Percentiles rank a stretch among this genome's conserved stretches.
These are phyloP conservation scores for Cryptococcus jaspeensis DNA, from an alignment of 1,284 basidiomycete species.

Conservation along the genomic window DNA sequence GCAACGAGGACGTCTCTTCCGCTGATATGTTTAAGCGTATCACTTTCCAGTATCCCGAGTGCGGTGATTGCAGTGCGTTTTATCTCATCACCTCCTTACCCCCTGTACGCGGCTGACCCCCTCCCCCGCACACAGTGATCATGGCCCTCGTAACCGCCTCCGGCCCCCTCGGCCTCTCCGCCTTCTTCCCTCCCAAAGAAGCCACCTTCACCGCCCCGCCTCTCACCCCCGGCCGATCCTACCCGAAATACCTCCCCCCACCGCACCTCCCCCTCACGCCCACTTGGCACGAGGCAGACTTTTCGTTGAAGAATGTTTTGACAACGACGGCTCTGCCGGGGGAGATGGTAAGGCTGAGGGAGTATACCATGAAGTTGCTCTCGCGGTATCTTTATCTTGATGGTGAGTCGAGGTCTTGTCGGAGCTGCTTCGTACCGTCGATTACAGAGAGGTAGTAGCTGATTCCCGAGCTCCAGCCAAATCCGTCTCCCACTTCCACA, in stretches of 20 bases:
- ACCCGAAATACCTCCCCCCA: conserved; percentile 28
- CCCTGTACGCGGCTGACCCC: background rate
- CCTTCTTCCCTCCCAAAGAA: conserved; percentile 52
- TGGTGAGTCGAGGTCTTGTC: conserved; percentile 21
- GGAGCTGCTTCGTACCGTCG: too few relatives aligned
- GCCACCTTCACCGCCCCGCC: conserved; percentile 25
- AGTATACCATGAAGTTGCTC: conserved; percentile 53
- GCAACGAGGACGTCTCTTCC: conserved; percentile 29
- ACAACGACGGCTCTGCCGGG: conserved; percentile 29
- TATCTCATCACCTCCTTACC: background rate
- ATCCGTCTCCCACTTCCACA: conserved; percentile 43
- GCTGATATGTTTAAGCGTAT: conserved; percentile 56
- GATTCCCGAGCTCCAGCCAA: conserved; percentile 12
- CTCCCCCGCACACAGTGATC: conserved; percentile 50
- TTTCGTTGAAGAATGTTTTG: conserved; percentile 52
- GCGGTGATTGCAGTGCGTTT: conserved; percentile 58
- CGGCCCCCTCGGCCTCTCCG: conserved; percentile 54
- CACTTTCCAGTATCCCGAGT: conserved; percentile 54
- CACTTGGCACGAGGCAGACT: conserved; percentile 53
- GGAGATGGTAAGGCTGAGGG: conserved; percentile 47
- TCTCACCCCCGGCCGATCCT: conserved; percentile 1
- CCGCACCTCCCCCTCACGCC: conserved; percentile 54
- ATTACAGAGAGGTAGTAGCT: too few relatives aligned
- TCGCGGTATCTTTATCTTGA: conserved; percentile 54
- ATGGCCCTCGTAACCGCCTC: conserved; percentile 55